phyloP scores from a whole-genome alignment of 2,329 filamentous ascomycete species.

The Nakataea oryzae region DNA sequence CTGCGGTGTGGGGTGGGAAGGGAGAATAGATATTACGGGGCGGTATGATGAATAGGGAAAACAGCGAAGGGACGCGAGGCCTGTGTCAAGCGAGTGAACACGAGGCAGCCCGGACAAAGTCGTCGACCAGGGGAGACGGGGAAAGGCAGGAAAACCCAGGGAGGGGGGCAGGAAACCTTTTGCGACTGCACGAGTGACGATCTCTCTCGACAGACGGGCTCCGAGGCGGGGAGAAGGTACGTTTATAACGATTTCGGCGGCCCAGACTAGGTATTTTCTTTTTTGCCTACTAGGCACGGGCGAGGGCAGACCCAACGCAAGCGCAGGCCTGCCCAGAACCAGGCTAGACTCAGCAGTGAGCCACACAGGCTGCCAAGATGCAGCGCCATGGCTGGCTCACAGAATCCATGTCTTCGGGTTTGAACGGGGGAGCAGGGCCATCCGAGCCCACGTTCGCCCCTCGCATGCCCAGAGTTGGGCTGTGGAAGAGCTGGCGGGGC shows the following conservation, averaged over 20 bases:
- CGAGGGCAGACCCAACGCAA: not conserved
- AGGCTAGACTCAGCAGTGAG: not conserved
- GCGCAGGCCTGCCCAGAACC: not conserved
- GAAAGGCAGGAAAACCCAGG: not conserved
- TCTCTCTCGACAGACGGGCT: not conserved
- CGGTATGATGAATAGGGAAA: not conserved
- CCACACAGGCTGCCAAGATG: constrained; percentile 1
- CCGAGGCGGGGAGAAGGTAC: not conserved
- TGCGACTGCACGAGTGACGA: not conserved
- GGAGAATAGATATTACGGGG: not conserved
- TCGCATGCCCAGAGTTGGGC: not conserved
- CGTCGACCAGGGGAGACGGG: not conserved
- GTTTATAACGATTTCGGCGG: constrained; percentile 2
- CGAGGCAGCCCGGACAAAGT: not conserved
- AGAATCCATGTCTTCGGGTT: not conserved
- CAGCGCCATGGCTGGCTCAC: not conserved
- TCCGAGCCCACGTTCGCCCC: not conserved
- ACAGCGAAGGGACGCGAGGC: not conserved
- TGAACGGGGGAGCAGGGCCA: not conserved
- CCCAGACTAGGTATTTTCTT: not conserved
- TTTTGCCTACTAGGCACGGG: not conserved
- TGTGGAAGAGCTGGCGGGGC: not conserved
- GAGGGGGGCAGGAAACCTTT: not conserved
- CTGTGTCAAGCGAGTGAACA: constrained; percentile 3
- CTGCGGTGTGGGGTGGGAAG: not conserved